These are phyloP conservation scores for Auricularia heimuer DNA, from an alignment of 768 basidiomycete genomes.

Conservation along the genomic window DNA sequence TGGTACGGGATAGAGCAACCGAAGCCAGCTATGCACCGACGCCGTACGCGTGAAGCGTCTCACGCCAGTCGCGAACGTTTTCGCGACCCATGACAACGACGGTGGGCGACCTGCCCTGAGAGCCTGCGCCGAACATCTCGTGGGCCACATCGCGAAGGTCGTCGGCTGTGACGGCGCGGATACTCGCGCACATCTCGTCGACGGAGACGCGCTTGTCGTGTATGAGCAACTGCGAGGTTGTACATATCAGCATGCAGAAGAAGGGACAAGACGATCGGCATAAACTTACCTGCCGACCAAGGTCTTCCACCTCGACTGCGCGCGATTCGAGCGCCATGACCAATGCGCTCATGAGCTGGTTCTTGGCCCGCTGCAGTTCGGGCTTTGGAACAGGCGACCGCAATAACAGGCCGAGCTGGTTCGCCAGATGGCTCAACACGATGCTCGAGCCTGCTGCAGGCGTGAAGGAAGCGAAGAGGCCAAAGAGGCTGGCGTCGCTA, in stretches of 20 bases:
- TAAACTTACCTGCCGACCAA: conserved; percentile 69
- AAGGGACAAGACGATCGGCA: not conserved
- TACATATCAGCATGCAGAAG: not conserved
- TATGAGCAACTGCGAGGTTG: conserved; percentile 53
- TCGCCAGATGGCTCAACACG: conserved; percentile 72
- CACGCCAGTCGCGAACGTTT: conserved; percentile 58
- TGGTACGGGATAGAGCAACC: no score
- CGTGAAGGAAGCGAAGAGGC: conserved; percentile 77
- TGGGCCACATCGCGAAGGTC: conserved; percentile 69
- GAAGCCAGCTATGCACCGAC: conserved; percentile 24
- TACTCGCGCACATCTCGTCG: conserved; percentile 83
- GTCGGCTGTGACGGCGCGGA: conserved; percentile 63
- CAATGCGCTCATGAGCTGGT: conserved; percentile 84
- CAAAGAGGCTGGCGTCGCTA: conserved; percentile 87
- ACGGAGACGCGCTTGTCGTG: conserved; percentile 78
- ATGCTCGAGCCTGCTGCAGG: conserved; percentile 44
- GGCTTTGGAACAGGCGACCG: conserved; percentile 52
- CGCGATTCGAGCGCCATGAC: conserved; percentile 93
- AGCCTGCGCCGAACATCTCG: conserved; percentile 53
- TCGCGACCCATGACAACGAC: conserved; percentile 79
- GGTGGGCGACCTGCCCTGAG: conserved; percentile 49
- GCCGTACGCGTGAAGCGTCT: conserved; percentile 60
- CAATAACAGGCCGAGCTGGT: conserved; percentile 77
- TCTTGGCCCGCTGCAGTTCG: conserved; percentile 84
- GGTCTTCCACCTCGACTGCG: conserved; percentile 76